Percentiles rank a stretch among this genome's conserved stretches.
phyloP scores from a whole-genome alignment of 1,139 yeast species.

The Protomyces inundatus region DNA sequence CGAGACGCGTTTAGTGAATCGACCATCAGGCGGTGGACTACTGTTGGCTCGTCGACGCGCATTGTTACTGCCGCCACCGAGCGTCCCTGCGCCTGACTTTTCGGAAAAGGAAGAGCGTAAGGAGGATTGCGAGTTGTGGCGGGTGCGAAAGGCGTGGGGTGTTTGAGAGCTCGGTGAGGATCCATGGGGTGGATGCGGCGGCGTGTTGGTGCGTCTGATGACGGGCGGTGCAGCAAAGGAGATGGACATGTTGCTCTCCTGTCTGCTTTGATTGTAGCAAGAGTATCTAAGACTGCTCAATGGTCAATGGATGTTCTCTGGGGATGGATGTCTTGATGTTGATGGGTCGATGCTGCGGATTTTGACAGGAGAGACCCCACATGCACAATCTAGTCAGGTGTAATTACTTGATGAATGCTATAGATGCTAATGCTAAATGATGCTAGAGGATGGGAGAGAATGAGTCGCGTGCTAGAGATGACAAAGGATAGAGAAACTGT shows the following conservation, averaged over 20 bases:
- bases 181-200: constrained; percentile 1
- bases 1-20: constrained; percentile 42
- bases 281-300: too few species aligned
- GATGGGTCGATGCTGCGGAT: not conserved
- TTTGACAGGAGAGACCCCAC: not conserved
- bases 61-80: not conserved
- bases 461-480: too few species aligned
- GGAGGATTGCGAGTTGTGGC: constrained; percentile 18
- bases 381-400: not conserved
- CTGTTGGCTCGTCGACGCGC: constrained; percentile 5
- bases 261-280: too few species aligned
- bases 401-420: too few species aligned
- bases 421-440: too few species aligned
- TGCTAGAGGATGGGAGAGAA: too few species aligned
- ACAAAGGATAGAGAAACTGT: too few species aligned
- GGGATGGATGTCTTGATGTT: too few species aligned
- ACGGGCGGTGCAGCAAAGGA: constrained; percentile 23
- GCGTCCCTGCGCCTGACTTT: not conserved
- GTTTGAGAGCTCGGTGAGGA: constrained; percentile 4
- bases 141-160: not conserved
- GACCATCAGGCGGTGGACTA: constrained; percentile 17
- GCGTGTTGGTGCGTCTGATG: constrained; percentile 8
- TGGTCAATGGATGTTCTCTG: too few species aligned
- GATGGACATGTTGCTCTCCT: constrained; percentile 5
- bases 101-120: constrained; percentile 3